These are phyloP conservation scores for Leucocoprinus leucothites DNA, from an alignment of 768 basidiomycete genomes.

Conservation along the genomic window DNA sequence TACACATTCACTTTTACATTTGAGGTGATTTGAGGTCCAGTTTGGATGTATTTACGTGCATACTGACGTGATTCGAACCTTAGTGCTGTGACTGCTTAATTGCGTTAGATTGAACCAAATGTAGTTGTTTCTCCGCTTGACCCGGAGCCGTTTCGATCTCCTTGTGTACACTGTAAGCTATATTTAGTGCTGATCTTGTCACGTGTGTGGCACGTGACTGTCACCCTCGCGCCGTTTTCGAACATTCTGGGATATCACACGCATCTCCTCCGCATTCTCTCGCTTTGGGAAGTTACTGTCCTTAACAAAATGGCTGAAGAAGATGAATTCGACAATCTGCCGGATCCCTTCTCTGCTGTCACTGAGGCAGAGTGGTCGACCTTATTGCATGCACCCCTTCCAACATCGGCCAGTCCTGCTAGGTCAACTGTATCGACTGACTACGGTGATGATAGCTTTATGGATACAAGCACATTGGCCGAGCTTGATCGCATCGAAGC, in stretches of 20 bases:
- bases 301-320: conserved; percentile 13
- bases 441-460: conserved; percentile 23
- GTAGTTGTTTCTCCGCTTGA: neutral
- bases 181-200: neutral
- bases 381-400: conserved; percentile 12
- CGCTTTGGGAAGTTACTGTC: neutral
- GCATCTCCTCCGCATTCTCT: neutral
- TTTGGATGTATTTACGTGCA: conserved; percentile 4
- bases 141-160: neutral
- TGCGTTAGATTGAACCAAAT: neutral
- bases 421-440: conserved; percentile 17
- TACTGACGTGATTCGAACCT: neutral
- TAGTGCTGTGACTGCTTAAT: neutral
- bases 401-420: conserved; percentile 8
- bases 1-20: too few species aligned
- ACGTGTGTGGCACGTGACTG: neutral
- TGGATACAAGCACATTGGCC: conserved; percentile 34
- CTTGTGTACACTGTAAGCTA: neutral
- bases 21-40: neutral
- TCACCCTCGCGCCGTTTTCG: neutral
- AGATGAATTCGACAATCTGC: conserved; percentile 53
- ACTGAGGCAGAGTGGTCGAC: conserved; percentile 47
- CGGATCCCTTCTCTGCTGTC: conserved; percentile 51
- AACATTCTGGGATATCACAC: neutral
- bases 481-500: conserved; percentile 48